phyloP scores from a whole-genome alignment of 2,329 filamentous ascomycete species.

The Sclerotinia glacialis region DNA sequence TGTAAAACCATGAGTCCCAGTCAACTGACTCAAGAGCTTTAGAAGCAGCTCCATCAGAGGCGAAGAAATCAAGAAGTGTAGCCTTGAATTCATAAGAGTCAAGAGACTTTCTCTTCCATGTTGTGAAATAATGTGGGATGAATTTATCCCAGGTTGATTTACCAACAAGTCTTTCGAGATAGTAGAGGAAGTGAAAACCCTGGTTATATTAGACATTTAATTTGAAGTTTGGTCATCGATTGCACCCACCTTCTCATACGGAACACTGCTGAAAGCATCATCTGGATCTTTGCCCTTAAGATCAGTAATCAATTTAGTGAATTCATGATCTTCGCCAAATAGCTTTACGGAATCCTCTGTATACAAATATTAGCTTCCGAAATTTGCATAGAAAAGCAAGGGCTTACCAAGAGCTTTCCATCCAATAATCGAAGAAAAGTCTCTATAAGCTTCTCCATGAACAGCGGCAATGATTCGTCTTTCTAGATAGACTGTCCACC shows the following conservation, averaged over 20 bases:
- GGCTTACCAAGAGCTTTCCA: conserved; percentile 66
- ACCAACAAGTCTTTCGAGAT: conserved; percentile 81
- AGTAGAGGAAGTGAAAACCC: conserved; percentile 90
- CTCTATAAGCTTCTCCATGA: conserved; percentile 80
- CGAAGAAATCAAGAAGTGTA: conserved; percentile 83
- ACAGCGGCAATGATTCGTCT: conserved; percentile 74
- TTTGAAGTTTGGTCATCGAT: background rate
- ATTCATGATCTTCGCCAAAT: conserved; percentile 82
- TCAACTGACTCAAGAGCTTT: conserved; percentile 71
- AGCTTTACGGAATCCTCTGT: conserved; percentile 71
- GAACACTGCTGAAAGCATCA: conserved; percentile 87
- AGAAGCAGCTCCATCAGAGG: conserved; percentile 58
- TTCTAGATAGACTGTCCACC: conserved; percentile 95
- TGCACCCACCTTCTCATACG: conserved; percentile 73
- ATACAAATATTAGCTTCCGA: background rate
- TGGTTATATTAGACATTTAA: conserved; percentile 14
- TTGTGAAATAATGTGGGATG: conserved; percentile 90
- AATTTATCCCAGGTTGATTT: conserved; percentile 90
- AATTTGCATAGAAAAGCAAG: background rate
- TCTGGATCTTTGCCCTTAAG: conserved; percentile 91
- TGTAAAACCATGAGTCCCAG: conserved; percentile 88
- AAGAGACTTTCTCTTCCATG: conserved; percentile 79
- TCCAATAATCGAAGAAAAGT: conserved; percentile 94
- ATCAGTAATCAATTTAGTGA: conserved; percentile 85
- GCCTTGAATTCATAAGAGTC: conserved; percentile 94